phyloP scores from a whole-genome alignment of 768 basidiomycete species.

The Mycena metata region DNA sequence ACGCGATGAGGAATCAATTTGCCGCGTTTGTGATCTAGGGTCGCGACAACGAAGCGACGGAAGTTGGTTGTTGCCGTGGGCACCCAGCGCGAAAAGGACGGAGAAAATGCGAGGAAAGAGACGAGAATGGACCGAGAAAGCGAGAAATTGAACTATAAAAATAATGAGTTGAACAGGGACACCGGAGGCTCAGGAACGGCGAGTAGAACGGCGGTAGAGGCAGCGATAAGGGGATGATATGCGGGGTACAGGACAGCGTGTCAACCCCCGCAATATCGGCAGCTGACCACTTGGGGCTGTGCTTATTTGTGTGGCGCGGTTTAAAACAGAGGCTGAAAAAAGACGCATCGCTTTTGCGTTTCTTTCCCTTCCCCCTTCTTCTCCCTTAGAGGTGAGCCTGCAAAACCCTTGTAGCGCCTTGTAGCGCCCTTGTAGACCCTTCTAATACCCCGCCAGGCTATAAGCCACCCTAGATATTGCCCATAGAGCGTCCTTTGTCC shows the following conservation, averaged over 20 bases:
- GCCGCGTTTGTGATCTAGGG: no score
- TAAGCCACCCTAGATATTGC: conserved; percentile 57
- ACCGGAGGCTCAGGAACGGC: no score
- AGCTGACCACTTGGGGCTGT: conserved; percentile 6
- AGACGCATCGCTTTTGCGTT: conserved; percentile 13
- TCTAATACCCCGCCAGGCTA: conserved; percentile 47
- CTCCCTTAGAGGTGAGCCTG: conserved; percentile 27
- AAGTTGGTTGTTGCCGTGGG: conserved; percentile 9
- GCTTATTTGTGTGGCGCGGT: neutral
- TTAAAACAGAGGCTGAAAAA: conserved; percentile 30
- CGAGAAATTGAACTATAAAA: no score
- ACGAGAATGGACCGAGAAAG: neutral
- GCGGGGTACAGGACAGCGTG: conserved; percentile 26
- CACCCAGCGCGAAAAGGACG: neutral
- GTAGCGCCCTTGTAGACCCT: no score
- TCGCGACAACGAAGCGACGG: no score
- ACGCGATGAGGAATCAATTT: no score
- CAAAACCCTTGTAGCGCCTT: no score
- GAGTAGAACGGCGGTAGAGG: no score
- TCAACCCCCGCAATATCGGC: conserved; percentile 18
- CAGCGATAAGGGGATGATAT: conserved; percentile 14
- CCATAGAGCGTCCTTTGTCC: conserved; percentile 77
- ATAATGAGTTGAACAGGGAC: no score
- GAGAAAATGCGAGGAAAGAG: neutral
- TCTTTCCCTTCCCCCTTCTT: conserved; percentile 34